These are phyloP conservation scores for Amauroascus niger DNA, from an alignment of 2,329 filamentous ascomycete species.

Conservation along the genomic window DNA sequence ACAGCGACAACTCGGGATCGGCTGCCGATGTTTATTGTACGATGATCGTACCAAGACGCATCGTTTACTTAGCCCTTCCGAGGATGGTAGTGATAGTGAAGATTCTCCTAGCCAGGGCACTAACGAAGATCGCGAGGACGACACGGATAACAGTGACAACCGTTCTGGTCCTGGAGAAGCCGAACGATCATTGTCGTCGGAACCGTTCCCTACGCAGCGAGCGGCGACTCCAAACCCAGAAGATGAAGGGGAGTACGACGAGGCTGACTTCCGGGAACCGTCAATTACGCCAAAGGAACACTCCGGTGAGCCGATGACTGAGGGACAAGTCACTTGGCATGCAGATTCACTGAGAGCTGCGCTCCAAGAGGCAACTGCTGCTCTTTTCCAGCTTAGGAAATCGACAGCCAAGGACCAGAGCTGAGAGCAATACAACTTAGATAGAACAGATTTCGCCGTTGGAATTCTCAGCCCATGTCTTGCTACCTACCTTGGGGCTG, in stretches of 20 bases:
- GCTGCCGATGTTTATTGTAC: slow-evolving; percentile 2
- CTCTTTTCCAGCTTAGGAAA: too few species aligned
- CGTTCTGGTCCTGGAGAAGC: not conserved
- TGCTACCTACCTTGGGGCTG: too few species aligned
- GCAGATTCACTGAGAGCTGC: not conserved
- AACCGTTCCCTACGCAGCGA: not conserved
- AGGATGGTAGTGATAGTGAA: not conserved
- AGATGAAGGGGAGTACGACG: slow-evolving; percentile 10
- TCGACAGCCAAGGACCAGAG: not conserved
- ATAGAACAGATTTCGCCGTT: too few species aligned
- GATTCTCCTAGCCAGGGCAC: not conserved
- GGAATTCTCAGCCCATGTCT: too few species aligned
- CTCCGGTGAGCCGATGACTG: not conserved
- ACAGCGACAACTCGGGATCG: slow-evolving; percentile 9
- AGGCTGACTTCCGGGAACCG: not conserved
- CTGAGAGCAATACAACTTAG: too few species aligned
- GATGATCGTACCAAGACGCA: not conserved
- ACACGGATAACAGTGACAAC: not conserved
- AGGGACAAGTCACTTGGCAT: not conserved
- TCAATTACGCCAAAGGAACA: not conserved
- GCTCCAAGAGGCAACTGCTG: too few species aligned
- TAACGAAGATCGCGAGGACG: not conserved
- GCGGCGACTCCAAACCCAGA: slow-evolving; percentile 3
- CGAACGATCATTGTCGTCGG: not conserved
- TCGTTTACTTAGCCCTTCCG: not conserved